A percentile compares a stretch with the other conserved stretches of the same genome.
Conservation (phyloP, 1,139 yeast species). For the Candida sp. region DNA sequence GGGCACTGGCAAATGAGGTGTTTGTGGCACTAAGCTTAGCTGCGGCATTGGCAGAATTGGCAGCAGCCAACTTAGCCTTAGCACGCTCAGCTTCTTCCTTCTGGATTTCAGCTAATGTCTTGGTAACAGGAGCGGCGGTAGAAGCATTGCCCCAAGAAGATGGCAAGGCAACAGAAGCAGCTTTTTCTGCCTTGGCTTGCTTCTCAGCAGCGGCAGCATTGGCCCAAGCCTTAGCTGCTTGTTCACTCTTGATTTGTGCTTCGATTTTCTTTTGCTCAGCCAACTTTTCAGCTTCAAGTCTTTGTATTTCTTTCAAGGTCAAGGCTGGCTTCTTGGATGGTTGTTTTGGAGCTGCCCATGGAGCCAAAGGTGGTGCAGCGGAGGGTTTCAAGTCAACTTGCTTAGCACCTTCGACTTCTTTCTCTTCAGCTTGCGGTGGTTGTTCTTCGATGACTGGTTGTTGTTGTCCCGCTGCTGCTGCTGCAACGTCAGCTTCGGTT, state of each 20-base stretch:
- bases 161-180: slow-evolving; percentile 37
- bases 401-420: slow-evolving; percentile 7
- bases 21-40: slow-evolving; percentile 9
- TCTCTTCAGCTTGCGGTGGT: slow-evolving; percentile 2
- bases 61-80: slow-evolving; percentile 26
- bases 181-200: slow-evolving; percentile 23
- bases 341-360: slow-evolving; percentile 18
- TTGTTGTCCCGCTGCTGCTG: neutral
- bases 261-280: slow-evolving; percentile 42
- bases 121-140: slow-evolving; percentile 23
- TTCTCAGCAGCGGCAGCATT: slow-evolving; percentile 29
- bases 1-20: slow-evolving; percentile 36
- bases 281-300: slow-evolving; percentile 61
- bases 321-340: slow-evolving; percentile 46
- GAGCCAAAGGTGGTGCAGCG: slow-evolving; percentile 22
- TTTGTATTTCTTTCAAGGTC: slow-evolving; percentile 73
- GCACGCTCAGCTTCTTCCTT: slow-evolving; percentile 48
- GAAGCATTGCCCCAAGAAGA: slow-evolving; percentile 56
- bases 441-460: neutral
- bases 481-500: neutral
- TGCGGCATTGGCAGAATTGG: slow-evolving; percentile 2
- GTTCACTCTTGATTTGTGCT: slow-evolving; percentile 33
- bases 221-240: slow-evolving; percentile 25
- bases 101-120: slow-evolving; percentile 51
- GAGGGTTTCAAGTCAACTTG: slow-evolving; percentile 23